Evolutionary conservation across 2,329 filamentous ascomycete genomes (phyloP).

Genomic region (Ophiocordyceps australis): DNA sequence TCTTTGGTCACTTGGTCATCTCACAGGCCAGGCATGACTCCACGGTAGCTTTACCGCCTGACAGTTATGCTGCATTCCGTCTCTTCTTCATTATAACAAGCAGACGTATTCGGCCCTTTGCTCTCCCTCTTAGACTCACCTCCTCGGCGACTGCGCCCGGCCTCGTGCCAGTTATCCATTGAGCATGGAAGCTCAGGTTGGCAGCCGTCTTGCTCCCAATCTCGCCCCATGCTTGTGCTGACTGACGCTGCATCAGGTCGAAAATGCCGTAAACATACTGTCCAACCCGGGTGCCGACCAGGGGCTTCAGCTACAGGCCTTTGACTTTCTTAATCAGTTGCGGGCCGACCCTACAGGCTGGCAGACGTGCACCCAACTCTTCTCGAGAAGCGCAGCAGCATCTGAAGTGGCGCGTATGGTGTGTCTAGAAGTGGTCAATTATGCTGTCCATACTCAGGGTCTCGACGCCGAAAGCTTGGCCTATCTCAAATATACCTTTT

Average conservation of each 20-base stretch:
- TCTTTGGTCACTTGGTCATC: too few species aligned
- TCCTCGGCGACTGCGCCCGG: conserved; percentile 2
- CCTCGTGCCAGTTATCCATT: conserved; percentile 3
- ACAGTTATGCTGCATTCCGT: conserved; percentile 23
- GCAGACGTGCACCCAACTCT: conserved; percentile 77
- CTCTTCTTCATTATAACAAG: too few species aligned
- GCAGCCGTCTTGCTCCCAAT: conserved; percentile 5
- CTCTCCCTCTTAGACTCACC: conserved; percentile 5
- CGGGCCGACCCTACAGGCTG: conserved; percentile 70
- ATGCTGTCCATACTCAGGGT: conserved; percentile 64
- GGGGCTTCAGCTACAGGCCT: conserved; percentile 62
- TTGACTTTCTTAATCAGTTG: conserved; percentile 63
- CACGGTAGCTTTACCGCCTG: conserved; percentile 19
- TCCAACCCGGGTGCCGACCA: conserved; percentile 65
- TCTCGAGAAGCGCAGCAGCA: conserved; percentile 57
- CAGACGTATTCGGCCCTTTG: too few species aligned
- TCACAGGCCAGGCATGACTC: conserved; percentile 18
- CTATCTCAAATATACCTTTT: conserved; percentile 63
- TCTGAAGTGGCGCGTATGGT: conserved; percentile 78
- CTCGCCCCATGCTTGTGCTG: neutral
- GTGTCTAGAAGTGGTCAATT: conserved; percentile 84
- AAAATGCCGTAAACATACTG: conserved; percentile 90
- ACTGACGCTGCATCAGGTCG: conserved; percentile 41
- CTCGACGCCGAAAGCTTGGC: conserved; percentile 55
- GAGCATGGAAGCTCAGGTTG: conserved; percentile 30